Percentiles rank a stretch among this genome's conserved stretches.
Conservation (phyloP, 495 filamentous ascomycete species). For the Bombardia bombarda region DNA sequence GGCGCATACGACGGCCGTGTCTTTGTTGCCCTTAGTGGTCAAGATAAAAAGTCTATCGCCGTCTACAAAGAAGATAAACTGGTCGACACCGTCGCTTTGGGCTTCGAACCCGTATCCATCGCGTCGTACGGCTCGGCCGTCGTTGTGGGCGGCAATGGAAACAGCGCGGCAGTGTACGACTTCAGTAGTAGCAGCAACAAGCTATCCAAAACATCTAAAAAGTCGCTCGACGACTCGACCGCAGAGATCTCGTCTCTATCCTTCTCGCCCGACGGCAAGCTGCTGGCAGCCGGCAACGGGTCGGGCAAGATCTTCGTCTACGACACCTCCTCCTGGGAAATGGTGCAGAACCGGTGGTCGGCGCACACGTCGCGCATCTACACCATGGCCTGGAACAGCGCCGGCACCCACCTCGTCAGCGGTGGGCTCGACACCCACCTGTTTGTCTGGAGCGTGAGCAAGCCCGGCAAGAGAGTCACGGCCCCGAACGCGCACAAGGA, state of each 20-base stretch:
- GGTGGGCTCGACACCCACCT: slow-evolving; percentile 85
- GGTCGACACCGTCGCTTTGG: slow-evolving; percentile 35
- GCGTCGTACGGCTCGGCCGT: slow-evolving; percentile 56
- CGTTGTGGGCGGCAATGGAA: slow-evolving; percentile 71
- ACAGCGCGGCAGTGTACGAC: slow-evolving; percentile 62
- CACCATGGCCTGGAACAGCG: slow-evolving; percentile 71
- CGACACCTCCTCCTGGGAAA: slow-evolving; percentile 47
- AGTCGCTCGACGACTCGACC: slow-evolving; percentile 43
- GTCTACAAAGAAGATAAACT: slow-evolving; percentile 54
- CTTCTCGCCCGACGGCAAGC: slow-evolving; percentile 66
- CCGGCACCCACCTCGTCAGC: slow-evolving; percentile 69
- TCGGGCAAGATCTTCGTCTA: slow-evolving; percentile 79
- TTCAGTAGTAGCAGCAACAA: slow-evolving; percentile 25
- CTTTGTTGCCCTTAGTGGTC: too few relatives aligned
- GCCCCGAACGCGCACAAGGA: slow-evolving; percentile 86
- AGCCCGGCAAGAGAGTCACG: slow-evolving; percentile 74
- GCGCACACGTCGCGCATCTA: slow-evolving; percentile 85
- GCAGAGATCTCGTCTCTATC: slow-evolving; percentile 58
- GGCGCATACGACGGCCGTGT: slow-evolving; percentile 35
- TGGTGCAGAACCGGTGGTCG: slow-evolving; percentile 76
- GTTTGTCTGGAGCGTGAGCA: slow-evolving; percentile 81
- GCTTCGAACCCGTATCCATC: slow-evolving; percentile 58
- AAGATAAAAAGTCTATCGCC: slow-evolving; percentile 55
- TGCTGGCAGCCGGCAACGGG: slow-evolving; percentile 75
- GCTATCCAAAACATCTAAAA: slow-evolving; percentile 23